A percentile compares a stretch with the other conserved stretches of the same genome.
Conservation (phyloP, 371 early-diverging fungal species). For the Chytridium lagenaria region DNA sequence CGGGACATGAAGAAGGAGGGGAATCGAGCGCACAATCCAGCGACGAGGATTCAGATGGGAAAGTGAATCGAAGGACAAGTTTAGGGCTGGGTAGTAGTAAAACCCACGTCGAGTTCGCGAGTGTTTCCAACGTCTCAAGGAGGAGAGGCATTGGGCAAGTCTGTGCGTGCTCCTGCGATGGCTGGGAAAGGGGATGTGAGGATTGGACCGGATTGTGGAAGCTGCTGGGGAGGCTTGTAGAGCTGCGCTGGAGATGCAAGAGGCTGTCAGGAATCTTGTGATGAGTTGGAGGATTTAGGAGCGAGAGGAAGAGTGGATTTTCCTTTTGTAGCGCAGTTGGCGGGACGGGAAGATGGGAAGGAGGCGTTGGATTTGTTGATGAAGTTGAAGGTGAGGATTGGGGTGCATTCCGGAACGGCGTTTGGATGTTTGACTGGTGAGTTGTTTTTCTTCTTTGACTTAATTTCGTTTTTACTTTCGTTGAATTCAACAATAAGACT, state of each 20-base stretch:
- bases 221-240: not conserved
- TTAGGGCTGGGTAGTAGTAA: too few relatives aligned
- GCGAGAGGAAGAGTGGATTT: not conserved
- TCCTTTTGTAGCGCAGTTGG: not conserved
- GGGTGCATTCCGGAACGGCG: not conserved
- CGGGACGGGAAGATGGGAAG: not conserved
- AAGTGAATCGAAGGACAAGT: too few relatives aligned
- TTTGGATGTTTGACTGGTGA: conserved; percentile 19
- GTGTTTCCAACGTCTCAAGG: not conserved
- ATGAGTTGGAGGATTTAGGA: not conserved
- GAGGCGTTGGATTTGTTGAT: not conserved
- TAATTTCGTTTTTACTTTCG: not conserved
- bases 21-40: too few relatives aligned
- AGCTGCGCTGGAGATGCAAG: conserved; percentile 19
- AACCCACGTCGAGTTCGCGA: too few relatives aligned
- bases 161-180: not conserved
- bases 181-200: not conserved
- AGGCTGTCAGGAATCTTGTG: not conserved
- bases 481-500: too few relatives aligned
- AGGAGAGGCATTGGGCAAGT: too few relatives aligned
- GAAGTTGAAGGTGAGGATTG: conserved; percentile 5
- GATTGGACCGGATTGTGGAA: too few relatives aligned
- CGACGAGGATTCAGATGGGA: too few relatives aligned
- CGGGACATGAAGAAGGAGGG: too few relatives aligned
- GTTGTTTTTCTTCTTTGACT: not conserved